A percentile compares a stretch with the other conserved stretches of the same genome.
Conservation (phyloP, 2,329 filamentous ascomycete genomes). For the Cryphonectria nitschkei region DNA sequence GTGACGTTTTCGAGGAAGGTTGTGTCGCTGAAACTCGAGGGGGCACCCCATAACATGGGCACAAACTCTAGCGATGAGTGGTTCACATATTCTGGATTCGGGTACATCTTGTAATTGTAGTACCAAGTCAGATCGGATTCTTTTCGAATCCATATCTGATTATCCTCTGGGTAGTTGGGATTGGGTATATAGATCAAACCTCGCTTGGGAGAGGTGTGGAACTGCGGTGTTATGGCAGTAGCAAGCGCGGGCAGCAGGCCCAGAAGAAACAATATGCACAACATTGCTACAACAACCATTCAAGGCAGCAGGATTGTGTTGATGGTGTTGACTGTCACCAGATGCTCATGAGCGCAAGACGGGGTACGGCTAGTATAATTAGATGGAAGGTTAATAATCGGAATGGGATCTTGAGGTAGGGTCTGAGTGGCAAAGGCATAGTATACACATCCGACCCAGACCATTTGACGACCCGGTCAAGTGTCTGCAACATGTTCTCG, state of each 20-base stretch:
- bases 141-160: conserved; percentile 11
- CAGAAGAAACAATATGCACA: background rate
- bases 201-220: conserved; percentile 17
- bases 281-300: background rate
- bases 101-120: conserved; percentile 21
- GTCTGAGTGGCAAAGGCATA: background rate
- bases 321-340: background rate
- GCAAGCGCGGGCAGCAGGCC: conserved; percentile 7
- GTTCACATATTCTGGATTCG: conserved; percentile 16
- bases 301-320: background rate
- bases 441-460: background rate
- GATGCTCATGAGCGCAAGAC: background rate
- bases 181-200: conserved; percentile 17
- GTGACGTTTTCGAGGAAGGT: conserved; percentile 18
- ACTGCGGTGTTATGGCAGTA: conserved; percentile 14
- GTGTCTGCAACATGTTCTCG: background rate
- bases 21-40: conserved; percentile 20
- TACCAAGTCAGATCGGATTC: conserved; percentile 17
- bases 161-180: conserved; percentile 12
- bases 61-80: conserved; percentile 13
- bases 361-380: background rate
- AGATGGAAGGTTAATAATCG: background rate
- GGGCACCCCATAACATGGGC: conserved; percentile 20
- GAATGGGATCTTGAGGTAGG: background rate
- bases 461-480: background rate